Evolutionary conservation across 129 eudicot species (phyloP), one percentile per base, ranked within the genome.

Genomic region (Silybum marianum): DNA sequence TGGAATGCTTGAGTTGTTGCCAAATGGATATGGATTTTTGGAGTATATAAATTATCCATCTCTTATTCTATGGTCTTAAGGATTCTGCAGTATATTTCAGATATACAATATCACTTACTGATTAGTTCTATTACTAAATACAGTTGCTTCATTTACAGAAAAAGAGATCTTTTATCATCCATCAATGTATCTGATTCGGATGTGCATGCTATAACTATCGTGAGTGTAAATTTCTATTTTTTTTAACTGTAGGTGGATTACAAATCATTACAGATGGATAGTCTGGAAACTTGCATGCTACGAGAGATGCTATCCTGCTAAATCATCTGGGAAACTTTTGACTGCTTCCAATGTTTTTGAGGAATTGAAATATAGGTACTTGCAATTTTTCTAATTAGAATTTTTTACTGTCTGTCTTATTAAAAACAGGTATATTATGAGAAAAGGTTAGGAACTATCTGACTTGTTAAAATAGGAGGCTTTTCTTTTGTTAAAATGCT

Each of bases 281-380:
- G 92, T 95, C 78, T 95, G 99, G 99, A 95, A 95, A 87, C 92
- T 95, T 71, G 97, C 95, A 66, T 93, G 92, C 84, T 93, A 95
- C 32, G 99, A 93, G 82, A 91, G 99, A 84, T 87, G 87, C 78
- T 92, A 85, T 88, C 89, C 90, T 83, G 88, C 80, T 74, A 88
- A 83, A 66, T 87, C 82, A 71, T 82, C 76, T 51, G 90, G 89
- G 72, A 95, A 90, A 60, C 86, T 93, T 78, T 80, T 93, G 32
- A 87, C 97, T 42, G 89, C 84, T 67, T 80, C 85, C 66, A 95
- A 87, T 80, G 97, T 93, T 72, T 80, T 93, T 58, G 99, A 95
- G 75, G 98, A 95, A 84, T 83, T 93, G 83, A 88, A 90, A 71
- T 93, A 95, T 71, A 91, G 99, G 99, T 91, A 84, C 23, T 10